Evolutionary conservation across 225 moss, liverwort and hornwort species (phyloP), one percentile per base, ranked within the genome.

Genomic region (Bryum argenteum): DNA sequence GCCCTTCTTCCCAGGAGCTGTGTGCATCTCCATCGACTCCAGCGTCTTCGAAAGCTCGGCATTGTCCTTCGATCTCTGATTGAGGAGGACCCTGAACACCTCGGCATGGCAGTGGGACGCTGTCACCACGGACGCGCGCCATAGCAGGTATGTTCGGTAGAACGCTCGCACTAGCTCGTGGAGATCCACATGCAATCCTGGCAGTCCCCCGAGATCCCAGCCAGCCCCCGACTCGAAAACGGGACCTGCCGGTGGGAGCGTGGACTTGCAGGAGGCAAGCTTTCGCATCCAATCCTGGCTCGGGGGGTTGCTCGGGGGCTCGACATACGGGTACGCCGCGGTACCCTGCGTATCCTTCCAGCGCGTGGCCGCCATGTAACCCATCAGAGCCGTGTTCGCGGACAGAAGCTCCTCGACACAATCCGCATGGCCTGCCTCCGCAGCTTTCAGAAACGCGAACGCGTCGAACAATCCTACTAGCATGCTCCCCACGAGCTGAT

Each of bases 201-300:
- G 87, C 52, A 83, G 24, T 15, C 83, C 83, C 19, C 54, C 52
- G 9, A 87, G 12, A 45, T 87, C 81, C 87, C 87, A 87, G 10
- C 33, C 33, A 6, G 70, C 80, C 37, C 81, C 81, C 18, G 81
- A 63, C 37, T 83, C 65, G 37, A 81, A 83, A 53, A 37, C 11
- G 1, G 73, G 73, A 0, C 11, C 54, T 2, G 54, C 83, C 1
- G 78, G 41, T 22, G 87, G 83, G 50, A 87, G 87, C 75, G 63
- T 22, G 13, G 70, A 61, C 66, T 70, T 83, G 48, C 64, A 37
- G 24, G 70, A 58, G 41, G 4, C 20, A 39, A 87, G 1, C 48
- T 80, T 83, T 21, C 80, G 80, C 48, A 51, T 28, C 87, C 87
- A 87, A 9, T 87, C 87, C 75, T 70, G 69, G 19, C 22, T 57